These are phyloP conservation scores for Daldinia concentrica DNA, from an alignment of 495 filamentous ascomycete species.

Conservation along the genomic window DNA sequence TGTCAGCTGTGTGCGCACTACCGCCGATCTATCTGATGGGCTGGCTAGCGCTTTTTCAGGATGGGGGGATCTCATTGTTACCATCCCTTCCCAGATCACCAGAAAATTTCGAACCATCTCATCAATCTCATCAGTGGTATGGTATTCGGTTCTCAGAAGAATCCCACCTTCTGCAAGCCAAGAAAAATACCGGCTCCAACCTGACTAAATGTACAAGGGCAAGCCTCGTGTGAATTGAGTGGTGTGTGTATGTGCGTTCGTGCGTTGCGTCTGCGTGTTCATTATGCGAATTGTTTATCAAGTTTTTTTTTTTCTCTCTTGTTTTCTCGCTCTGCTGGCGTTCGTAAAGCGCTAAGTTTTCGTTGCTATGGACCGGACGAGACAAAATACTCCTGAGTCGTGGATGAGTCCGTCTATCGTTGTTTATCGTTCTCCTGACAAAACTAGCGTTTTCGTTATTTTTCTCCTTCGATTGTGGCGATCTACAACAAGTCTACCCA, in stretches of 20 bases:
- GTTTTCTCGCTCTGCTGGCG: conserved; percentile 38
- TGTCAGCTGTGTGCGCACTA: conserved; percentile 32
- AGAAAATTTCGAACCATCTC: conserved; percentile 21
- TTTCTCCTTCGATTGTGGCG: conserved; percentile 26
- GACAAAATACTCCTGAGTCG: conserved; percentile 31
- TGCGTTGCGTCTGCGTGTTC: conserved; percentile 5
- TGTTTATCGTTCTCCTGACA: conserved; percentile 16
- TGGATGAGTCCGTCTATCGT: conserved; percentile 20
- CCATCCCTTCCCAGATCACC: conserved; percentile 37
- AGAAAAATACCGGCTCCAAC: conserved; percentile 26
- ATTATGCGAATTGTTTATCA: conserved; percentile 19
- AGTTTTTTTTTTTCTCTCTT: not conserved
- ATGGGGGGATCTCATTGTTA: conserved; percentile 36
- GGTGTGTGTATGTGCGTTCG: conserved; percentile 15
- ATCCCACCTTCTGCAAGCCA: conserved; percentile 40
- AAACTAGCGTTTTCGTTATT: conserved; percentile 27
- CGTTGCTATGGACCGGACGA: conserved; percentile 17
- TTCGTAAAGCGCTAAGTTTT: conserved; percentile 30
- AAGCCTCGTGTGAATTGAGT: conserved; percentile 30
- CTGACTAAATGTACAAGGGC: conserved; percentile 37
- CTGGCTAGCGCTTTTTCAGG: conserved; percentile 21
- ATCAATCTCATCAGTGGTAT: too few relatives aligned
- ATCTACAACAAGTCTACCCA: conserved; percentile 17
- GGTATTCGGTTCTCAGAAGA: conserved; percentile 14
- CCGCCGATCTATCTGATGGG: conserved; percentile 39